These are phyloP conservation scores for Jatropha curcas DNA, from an alignment of 345 rosid species.

Conservation along the genomic window DNA sequence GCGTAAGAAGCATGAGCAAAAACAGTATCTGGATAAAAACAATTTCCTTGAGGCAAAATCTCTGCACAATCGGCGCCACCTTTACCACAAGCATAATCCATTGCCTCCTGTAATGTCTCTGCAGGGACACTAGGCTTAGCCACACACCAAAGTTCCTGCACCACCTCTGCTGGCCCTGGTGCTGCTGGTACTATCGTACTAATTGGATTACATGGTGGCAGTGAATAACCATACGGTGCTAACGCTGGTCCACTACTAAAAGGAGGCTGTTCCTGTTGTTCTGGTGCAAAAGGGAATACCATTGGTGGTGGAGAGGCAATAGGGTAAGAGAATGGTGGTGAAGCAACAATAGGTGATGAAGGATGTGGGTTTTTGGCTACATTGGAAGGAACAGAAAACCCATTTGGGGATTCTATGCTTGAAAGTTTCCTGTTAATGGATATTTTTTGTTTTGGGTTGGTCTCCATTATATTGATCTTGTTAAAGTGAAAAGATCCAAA, in stretches of 20 bases:
- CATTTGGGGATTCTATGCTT: constrained; percentile 39
- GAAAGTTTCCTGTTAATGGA: constrained; percentile 46
- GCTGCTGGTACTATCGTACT: constrained; percentile 31
- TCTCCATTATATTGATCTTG: constrained; percentile 49
- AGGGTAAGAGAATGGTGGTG: constrained; percentile 24
- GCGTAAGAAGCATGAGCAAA: constrained; percentile 51
- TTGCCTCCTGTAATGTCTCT: constrained; percentile 38
- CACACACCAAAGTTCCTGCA: constrained; percentile 61
- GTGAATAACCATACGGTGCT: constrained; percentile 30
- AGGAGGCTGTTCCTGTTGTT: constrained; percentile 44
- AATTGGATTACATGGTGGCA: constrained; percentile 50
- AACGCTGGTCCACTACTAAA: constrained; percentile 24
- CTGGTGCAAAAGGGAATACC: constrained; percentile 40
- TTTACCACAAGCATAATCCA: constrained; percentile 57
- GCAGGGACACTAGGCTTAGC: constrained; percentile 48
- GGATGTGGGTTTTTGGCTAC: constrained; percentile 45
- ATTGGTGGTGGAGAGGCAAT: constrained; percentile 25
- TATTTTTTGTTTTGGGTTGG: constrained; percentile 21
- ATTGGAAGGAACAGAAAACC: constrained; percentile 53
- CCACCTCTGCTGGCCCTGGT: constrained; percentile 26
- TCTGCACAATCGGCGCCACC: constrained; percentile 45
- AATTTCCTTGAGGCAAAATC: constrained; percentile 34
- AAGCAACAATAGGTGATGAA: constrained; percentile 14
- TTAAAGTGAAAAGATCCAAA: constrained; percentile 41
- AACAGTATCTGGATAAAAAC: constrained; percentile 48